Conservation (phyloP, 371 early-diverging fungal species). For the Entomophthora muscae region DNA sequence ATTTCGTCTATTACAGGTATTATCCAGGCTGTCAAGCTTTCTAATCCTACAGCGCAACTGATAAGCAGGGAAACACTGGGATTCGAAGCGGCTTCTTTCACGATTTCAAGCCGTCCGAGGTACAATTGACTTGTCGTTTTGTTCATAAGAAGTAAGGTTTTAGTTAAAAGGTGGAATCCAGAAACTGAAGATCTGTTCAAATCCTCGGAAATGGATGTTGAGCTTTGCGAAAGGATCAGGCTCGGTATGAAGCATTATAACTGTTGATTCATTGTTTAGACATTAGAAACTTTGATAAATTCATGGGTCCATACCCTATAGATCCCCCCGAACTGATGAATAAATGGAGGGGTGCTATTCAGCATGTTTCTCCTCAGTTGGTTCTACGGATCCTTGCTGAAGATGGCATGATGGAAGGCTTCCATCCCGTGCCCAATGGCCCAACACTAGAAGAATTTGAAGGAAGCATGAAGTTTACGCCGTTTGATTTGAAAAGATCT, state of each 20-base stretch:
- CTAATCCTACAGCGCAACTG: conserved; percentile 20
- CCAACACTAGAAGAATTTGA: background rate
- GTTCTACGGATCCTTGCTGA: conserved; percentile 40
- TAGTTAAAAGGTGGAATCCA: conserved; percentile 51
- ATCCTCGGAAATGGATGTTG: conserved; percentile 24
- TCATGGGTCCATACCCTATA: conserved; percentile 75
- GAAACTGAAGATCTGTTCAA: conserved; percentile 31
- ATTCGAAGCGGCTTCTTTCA: conserved; percentile 58
- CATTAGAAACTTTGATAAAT: conserved; percentile 60
- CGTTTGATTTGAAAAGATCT: conserved; percentile 60
- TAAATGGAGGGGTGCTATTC: conserved; percentile 52
- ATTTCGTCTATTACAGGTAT: conserved; percentile 77
- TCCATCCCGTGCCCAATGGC: conserved; percentile 17
- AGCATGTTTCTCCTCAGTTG: conserved; percentile 33
- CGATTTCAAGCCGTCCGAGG: conserved; percentile 44
- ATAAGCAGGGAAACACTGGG: conserved; percentile 33
- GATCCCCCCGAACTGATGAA: conserved; percentile 32
- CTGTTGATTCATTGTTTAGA: conserved; percentile 2
- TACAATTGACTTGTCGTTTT: conserved; percentile 13
- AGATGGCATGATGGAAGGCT: conserved; percentile 25
- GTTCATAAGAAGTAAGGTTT: conserved; percentile 23
- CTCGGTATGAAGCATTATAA: conserved; percentile 16
- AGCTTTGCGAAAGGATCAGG: conserved; percentile 23
- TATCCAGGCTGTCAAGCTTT: background rate
- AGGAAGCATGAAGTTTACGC: conserved; percentile 22